Evolutionary conservation across 345 rosid species (phyloP), one percentile per base, ranked within the genome.

Genomic region (Jatropha curcas): DNA sequence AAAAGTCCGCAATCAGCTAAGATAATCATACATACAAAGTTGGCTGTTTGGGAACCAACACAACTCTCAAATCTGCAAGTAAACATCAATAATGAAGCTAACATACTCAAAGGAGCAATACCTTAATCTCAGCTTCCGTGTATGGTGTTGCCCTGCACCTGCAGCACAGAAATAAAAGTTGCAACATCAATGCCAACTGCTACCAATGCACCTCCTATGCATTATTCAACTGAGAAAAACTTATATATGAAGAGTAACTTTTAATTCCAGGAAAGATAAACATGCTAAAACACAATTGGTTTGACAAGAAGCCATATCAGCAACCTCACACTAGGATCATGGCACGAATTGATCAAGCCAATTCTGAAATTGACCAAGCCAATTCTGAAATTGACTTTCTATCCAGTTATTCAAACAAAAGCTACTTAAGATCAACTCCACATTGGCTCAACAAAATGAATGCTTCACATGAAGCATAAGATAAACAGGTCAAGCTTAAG

Each of bases 81-180:
- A 13, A 55, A 67, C 19, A 68, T 43, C 35, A 37, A 22, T 28
- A 0, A 39, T 4, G 62, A 31, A 56, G 59, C 53, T n/a, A 55
- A 39, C 64, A 50, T 25, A 25, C 13, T 14, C 68, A 12, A 57
- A 48, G 5, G 28, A 6, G n/a, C n/a, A 20, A 34, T 88, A 92
- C 98, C 98, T 95, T 95, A 78, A 95, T 88, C 86, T 95, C 99
- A 66, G 88, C 90, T 81, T 95, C 98, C 34, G 98, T 85, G 73
- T 90, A 95, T 41, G 98, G 94, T 60, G 82, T 74, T 74, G 65
- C 72, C 66, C 99, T 82, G 37, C 80, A 87, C 88, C 98, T 89
- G 85, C 43, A 68, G 31, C 35, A 74, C 70, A 50, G 53, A 73
- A 73, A 65, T 6, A 33, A 17, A 61, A 58, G 51, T 28, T 2